Evolutionary conservation across 2,329 filamentous ascomycete genomes (phyloP).

Genomic region (Exophiala calicioides): DNA sequence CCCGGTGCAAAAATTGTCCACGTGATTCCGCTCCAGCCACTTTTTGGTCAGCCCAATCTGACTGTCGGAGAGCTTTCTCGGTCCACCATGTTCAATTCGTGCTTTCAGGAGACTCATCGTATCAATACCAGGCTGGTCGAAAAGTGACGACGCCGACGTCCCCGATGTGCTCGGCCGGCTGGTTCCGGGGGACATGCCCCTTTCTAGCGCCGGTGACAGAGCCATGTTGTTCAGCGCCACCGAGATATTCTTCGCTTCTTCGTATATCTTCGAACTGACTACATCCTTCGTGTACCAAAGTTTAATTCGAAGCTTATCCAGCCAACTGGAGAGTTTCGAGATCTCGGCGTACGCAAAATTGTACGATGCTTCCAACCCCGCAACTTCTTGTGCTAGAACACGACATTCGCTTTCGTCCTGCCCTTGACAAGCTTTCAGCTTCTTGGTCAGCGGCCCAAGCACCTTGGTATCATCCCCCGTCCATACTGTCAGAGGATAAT

Average conservation of each 20-base stretch:
- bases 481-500: slow-evolving; percentile 56
- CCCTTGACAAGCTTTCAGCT: slow-evolving; percentile 68
- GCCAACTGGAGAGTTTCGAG: slow-evolving; percentile 66
- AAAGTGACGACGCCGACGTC: slow-evolving; percentile 57
- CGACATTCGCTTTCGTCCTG: slow-evolving; percentile 34
- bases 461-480: slow-evolving; percentile 67
- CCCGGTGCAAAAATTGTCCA: slow-evolving; percentile 92
- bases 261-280: slow-evolving; percentile 82
- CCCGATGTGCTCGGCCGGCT: slow-evolving; percentile 47
- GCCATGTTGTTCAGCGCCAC: slow-evolving; percentile 88
- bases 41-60: slow-evolving; percentile 81
- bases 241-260: slow-evolving; percentile 81
- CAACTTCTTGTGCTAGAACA: slow-evolving; percentile 25
- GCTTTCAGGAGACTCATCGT: slow-evolving; percentile 86
- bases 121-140: slow-evolving; percentile 80
- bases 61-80: slow-evolving; percentile 94
- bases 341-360: slow-evolving; percentile 13
- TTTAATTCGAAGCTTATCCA: slow-evolving; percentile 81
- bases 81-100: slow-evolving; percentile 77
- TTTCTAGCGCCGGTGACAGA: slow-evolving; percentile 45
- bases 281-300: slow-evolving; percentile 99
- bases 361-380: slow-evolving; percentile 15
- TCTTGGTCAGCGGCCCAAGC: slow-evolving; percentile 73
- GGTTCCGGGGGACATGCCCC: slow-evolving; percentile 29
- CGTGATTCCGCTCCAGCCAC: slow-evolving; percentile 78